phyloP scores from a whole-genome alignment of 805 yeast genomes.

The Ogataea saltuana region DNA sequence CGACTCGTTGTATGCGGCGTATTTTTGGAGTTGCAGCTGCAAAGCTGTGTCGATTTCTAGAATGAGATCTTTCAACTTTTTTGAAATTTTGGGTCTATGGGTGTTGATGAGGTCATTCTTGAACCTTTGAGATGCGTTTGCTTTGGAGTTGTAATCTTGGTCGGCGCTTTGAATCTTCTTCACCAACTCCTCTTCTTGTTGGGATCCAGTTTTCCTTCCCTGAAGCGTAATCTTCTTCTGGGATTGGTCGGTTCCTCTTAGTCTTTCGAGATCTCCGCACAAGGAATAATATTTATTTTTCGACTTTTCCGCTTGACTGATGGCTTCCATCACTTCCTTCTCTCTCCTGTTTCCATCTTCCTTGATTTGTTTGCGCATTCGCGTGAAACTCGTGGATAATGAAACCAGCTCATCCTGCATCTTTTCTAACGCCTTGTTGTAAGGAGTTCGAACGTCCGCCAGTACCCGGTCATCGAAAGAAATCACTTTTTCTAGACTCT shows the following conservation, averaged over 20 bases:
- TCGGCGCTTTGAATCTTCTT: slow-evolving; percentile 83
- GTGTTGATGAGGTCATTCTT: slow-evolving; percentile 71
- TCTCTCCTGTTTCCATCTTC: slow-evolving; percentile 83
- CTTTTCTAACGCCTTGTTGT: slow-evolving; percentile 73
- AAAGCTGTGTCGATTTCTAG: slow-evolving; percentile 89
- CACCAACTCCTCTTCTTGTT: slow-evolving; percentile 86
- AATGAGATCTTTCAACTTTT: slow-evolving; percentile 71
- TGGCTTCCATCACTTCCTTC: slow-evolving; percentile 81
- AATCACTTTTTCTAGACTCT: slow-evolving; percentile 65
- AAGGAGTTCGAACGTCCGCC: slow-evolving; percentile 69
- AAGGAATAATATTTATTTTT: slow-evolving; percentile 72
- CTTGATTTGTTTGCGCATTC: slow-evolving; percentile 72
- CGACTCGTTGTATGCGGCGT: slow-evolving; percentile 84
- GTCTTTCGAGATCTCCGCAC: slow-evolving; percentile 83
- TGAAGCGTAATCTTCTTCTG: slow-evolving; percentile 81
- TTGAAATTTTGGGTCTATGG: slow-evolving; percentile 76
- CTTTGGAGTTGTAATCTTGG: slow-evolving; percentile 78
- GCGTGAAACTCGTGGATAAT: slow-evolving; percentile 65
- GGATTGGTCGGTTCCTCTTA: slow-evolving; percentile 74
- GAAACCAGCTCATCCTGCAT: slow-evolving; percentile 86
- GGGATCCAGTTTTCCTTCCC: slow-evolving; percentile 75
- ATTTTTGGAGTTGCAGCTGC: slow-evolving; percentile 84
- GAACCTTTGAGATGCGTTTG: slow-evolving; percentile 66
- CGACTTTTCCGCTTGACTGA: slow-evolving; percentile 84
- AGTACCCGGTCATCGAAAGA: slow-evolving; percentile 73